Base-by-base conservation (phyloP, 345 rosid species). In the Salix exigua region DNA sequence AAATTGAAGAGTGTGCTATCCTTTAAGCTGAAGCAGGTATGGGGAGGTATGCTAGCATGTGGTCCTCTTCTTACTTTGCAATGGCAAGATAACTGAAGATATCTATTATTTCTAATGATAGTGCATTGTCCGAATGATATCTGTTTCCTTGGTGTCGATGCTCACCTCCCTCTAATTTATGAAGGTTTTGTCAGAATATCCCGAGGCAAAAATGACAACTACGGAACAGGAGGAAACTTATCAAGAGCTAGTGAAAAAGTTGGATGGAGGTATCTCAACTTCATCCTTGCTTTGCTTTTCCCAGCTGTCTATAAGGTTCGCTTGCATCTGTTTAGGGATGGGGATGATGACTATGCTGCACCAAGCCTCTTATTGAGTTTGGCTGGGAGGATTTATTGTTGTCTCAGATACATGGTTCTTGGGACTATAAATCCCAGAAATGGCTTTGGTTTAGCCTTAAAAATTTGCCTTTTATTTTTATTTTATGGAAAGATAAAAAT, bases 11-110 rank as follows among this genome's bases (percentile, higher is more conserved):
- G 80, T 83, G 77, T 84, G 83, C 82, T 96, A 48, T 96, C 94
- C 68, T 93, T 80, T 84, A 86, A 89, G 87, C 83, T 96, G 91
- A 96, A 93, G 94, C 94, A 91, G 99, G 99, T 96, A 92, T 78
- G 92, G 89, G 83, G 91, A 87, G 91, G 96, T 88, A 91, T 78
- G 94, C 85, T 79, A 67, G 76, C 72, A 40, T 80, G 62, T 75
- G 30, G 81, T 63, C 77, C 78, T 72, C 53, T 68, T 26, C 23
- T 72, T 74, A 68, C 65, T 72, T 81, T 28, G 9, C 23, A 30
- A 66, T 63, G 30, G 25, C 51, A 46, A 46, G 51, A 46, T 60
- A 67, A 66, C 17, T 48, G 14, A 31, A 26, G 3, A 77, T 72
- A 17, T 26, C 21, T 53, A 23, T 38, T 65, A 51, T 67, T 67